Percentiles rank a stretch among this genome's conserved stretches.
phyloP scores from a whole-genome alignment of 225 moss, liverwort and hornwort genomes.

The Pleurozium schreberi region DNA sequence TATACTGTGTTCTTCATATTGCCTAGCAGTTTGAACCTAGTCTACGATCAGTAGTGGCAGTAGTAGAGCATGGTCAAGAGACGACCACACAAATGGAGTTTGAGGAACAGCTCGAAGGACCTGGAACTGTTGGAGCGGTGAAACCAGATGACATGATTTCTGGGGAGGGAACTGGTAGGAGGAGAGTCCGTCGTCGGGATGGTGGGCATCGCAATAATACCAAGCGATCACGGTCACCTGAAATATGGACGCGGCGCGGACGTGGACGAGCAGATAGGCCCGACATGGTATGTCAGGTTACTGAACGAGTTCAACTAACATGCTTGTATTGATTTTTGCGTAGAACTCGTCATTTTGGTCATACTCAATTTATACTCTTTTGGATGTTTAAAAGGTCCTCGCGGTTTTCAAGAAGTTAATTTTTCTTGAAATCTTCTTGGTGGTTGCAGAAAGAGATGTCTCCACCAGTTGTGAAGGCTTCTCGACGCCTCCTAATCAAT shows the following conservation, averaged over 20 bases:
- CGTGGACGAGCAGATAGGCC: constrained; percentile 55
- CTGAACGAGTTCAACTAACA: background rate
- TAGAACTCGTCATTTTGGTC: background rate
- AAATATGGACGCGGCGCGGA: constrained; percentile 71
- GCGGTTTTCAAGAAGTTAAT: background rate
- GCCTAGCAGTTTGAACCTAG: constrained; percentile 27
- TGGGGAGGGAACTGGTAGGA: constrained; percentile 13
- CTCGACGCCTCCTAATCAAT: constrained; percentile 49
- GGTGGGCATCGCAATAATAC: constrained; percentile 20
- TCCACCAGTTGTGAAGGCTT: constrained; percentile 61
- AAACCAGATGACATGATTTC: constrained; percentile 7
- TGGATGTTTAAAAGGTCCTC: background rate
- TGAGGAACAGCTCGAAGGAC: constrained; percentile 15
- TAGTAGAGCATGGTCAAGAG: constrained; percentile 23
- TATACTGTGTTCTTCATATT: background rate
- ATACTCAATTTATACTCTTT: background rate
- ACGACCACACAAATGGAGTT: constrained; percentile 18
- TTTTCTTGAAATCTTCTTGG: background rate
- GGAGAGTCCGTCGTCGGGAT: constrained; percentile 38
- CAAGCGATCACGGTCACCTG: constrained; percentile 65
- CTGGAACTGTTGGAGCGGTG: background rate
- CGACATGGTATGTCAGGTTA: constrained; percentile 22
- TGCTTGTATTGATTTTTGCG: background rate
- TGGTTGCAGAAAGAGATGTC: constrained; percentile 57
- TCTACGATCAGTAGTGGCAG: constrained; percentile 41